A percentile compares a stretch with the other conserved stretches of the same genome.
Evolutionary conservation across 176 grass and related monocot genomes (phyloP).

Genomic region (Melocanna baccifera): DNA sequence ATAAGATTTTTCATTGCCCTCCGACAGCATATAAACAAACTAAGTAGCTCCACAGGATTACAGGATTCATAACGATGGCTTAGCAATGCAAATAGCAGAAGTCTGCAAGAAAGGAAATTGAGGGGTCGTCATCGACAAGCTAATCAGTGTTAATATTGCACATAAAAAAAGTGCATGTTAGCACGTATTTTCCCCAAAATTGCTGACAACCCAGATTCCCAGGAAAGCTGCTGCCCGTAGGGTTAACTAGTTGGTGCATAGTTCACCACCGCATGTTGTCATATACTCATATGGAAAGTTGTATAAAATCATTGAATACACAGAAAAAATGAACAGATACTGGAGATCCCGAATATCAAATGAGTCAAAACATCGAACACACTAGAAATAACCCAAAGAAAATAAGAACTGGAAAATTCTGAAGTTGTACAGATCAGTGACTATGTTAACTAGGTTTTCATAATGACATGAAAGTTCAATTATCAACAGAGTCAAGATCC

Average conservation of each 20-base stretch:
- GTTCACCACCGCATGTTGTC: neutral
- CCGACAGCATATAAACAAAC: conserved; percentile 78
- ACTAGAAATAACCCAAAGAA: conserved; percentile 16
- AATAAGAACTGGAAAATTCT: neutral
- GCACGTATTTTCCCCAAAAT: neutral
- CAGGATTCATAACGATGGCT: conserved; percentile 37
- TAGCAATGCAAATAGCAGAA: conserved; percentile 58
- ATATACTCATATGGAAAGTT: neutral
- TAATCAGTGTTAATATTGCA: conserved; percentile 8
- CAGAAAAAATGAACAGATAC: neutral
- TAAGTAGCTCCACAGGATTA: conserved; percentile 46
- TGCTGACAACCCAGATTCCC: conserved; percentile 8
- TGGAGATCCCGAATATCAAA: neutral
- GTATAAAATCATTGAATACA: neutral
- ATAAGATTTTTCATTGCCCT: conserved; percentile 75
- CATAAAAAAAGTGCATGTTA: neutral
- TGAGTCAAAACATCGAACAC: neutral
- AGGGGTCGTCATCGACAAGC: conserved; percentile 18
- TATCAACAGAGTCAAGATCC: conserved; percentile 1
- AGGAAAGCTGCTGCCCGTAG: neutral
- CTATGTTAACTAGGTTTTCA: conserved; percentile 16
- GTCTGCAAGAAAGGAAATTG: conserved; percentile 47
- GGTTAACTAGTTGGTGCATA: neutral
- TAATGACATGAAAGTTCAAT: conserved; percentile 9
- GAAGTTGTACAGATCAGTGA: neutral